Base-by-base conservation (phyloP, 371 early-diverging fungal genomes). In the Phascolomyces articulosus region DNA sequence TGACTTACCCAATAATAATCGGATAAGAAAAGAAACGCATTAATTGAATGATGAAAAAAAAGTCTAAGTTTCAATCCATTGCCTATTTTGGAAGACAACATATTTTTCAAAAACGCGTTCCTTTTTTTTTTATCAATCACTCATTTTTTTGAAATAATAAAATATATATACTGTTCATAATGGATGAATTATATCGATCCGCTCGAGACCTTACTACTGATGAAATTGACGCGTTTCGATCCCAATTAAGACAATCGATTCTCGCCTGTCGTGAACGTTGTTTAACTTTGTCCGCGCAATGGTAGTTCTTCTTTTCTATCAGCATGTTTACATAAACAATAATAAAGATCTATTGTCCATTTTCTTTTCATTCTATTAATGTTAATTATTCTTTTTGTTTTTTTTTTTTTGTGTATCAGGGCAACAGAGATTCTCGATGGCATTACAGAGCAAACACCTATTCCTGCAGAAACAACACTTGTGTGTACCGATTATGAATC, bases 361-460 rank as follows among this genome's bases (percentile, higher is more conserved):
- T 13, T 38, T 13, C 38, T 38, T 38, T 6, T 38, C 38, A 13
- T 38, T 38, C n/a, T 7, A 20, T 20, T 47, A 4, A 6, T 13
- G n/a, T 6, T 47, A 20, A 47, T 20, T 18, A 47, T 11, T 13
- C 47, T 7, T 20, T 7, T 47, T n/a, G 11, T 47, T n/a, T 47
- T 28, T 28, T 31, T n/a, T 34, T n/a, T n/a, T n/a, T n/a, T n/a
- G n/a, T n/a, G 11, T 34, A 34, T 29, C 65, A 90, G 90, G 92
- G 90, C 92, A 29, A 85, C 89, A 11, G 91, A 92, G 68, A 75
- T 88, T 40, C 80, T 91, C 15, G 83, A 83, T 61, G 87, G 88
- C 3, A 80, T 92, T 58, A 57, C 44, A n/a, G 28, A 65, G 9
- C 38, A 29, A 27, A 55, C 41, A 11, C 57, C 40, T 10, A 62